Evolutionary conservation across 768 basidiomycete species (phyloP), one percentile per base, ranked within the genome.

Genomic region (Pholiota microspora): DNA sequence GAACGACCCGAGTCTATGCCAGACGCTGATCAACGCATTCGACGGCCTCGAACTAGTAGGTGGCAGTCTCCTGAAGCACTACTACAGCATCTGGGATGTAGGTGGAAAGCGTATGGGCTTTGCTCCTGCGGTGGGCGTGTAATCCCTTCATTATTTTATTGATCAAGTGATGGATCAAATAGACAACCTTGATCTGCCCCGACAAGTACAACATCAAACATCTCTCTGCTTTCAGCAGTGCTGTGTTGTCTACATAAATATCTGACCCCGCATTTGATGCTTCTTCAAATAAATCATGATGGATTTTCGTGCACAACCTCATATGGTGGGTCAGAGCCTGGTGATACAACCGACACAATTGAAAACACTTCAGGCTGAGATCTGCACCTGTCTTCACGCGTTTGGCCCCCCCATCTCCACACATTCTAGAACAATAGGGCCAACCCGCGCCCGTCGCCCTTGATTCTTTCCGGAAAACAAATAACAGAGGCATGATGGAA

Each of bases 1-100:
- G n/a, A 77, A 71, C 58, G 69, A 82, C 59, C 68, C 80, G 4
- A 62, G 72, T 13, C 64, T 73, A 25, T 83, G 81, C 64, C 81
- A 83, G 64, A 83, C 81, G 5, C 71, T 83, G 27, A 81, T 83
- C 69, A 84, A 82, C 59, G 78, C 81, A n/a, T 76, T 77, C 57
- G 79, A 82, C 62, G 76, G 75, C 3, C 67, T 78, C 46, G 71
- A 74, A 45, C 64, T 84, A 29, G 75, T 84, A 24, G 82, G 81
- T 9, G 82, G 77, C 23, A 81, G 79, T 59, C 56, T 83, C 53
- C 65, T 84, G 57, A 83, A 85, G 70, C 82, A 83, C 60, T 83
- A 80, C 58, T 84, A 82, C 61, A 80, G 75, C 53, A 77, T 82
- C 8, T 83, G 80, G 80, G 81, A 83, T 63, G 70, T 84, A 27